These are phyloP conservation scores for Acorus calamus DNA, from an alignment of 106 monocot species.

Conservation along the genomic window DNA sequence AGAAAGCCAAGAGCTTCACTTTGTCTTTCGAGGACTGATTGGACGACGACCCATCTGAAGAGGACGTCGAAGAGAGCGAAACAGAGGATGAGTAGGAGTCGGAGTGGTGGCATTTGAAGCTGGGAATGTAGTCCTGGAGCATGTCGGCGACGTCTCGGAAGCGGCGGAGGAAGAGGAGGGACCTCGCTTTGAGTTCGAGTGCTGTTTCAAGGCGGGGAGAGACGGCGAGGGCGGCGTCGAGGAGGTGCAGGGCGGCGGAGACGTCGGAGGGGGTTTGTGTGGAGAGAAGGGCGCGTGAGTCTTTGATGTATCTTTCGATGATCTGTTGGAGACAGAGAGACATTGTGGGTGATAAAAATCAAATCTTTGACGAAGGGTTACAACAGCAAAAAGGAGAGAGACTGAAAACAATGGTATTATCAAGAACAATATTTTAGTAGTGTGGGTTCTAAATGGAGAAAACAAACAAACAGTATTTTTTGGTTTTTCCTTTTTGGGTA, in stretches of 20 bases:
- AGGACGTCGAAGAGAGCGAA: slow-evolving; percentile 1
- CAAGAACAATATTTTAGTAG: neutral
- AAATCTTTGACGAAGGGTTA: neutral
- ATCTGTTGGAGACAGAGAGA: slow-evolving; percentile 24
- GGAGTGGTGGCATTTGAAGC: slow-evolving; percentile 34
- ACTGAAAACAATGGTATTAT: neutral
- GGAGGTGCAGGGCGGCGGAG: slow-evolving; percentile 29
- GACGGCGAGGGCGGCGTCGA: slow-evolving; percentile 20
- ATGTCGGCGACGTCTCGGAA: slow-evolving; percentile 78
- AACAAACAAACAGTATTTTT: no score
- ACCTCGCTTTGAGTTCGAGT: slow-evolving; percentile 60
- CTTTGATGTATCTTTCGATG: slow-evolving; percentile 42
- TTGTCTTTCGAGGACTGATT: slow-evolving; percentile 10
- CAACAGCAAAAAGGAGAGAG: neutral
- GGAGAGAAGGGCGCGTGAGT: slow-evolving; percentile 47
- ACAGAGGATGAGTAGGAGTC: slow-evolving; percentile 29
- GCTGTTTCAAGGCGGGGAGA: slow-evolving; percentile 45
- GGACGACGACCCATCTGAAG: neutral
- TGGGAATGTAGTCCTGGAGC: slow-evolving; percentile 88
- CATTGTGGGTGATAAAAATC: neutral
- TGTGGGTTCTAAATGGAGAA: no score
- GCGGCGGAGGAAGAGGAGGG: slow-evolving; percentile 52
- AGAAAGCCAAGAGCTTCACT: slow-evolving; percentile 25
- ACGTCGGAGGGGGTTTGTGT: slow-evolving; percentile 36
- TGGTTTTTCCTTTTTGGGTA: no score